phyloP scores from a whole-genome alignment of 108 stramenopile species.

The Epithemia pelagica region DNA sequence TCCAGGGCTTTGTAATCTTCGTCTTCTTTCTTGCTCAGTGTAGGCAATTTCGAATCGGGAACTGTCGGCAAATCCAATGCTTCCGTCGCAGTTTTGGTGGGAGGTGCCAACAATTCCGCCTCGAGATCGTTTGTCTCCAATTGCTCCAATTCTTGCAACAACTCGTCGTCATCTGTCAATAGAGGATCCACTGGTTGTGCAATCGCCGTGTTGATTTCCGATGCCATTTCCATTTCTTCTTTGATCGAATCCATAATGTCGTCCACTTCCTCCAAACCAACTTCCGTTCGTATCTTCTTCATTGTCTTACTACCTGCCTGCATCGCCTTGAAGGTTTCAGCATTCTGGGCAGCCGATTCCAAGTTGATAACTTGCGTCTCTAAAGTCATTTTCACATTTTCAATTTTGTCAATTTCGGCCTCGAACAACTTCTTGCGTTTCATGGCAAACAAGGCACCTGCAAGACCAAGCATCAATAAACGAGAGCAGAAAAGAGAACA shows the following conservation, averaged over 20 bases:
- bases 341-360: conserved; percentile 92
- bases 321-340: conserved; percentile 92
- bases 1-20: conserved; percentile 82
- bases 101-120: conserved; percentile 63
- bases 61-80: conserved; percentile 46
- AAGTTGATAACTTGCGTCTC: conserved; percentile 93
- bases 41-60: conserved; percentile 61
- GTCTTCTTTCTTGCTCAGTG: conserved; percentile 71
- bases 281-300: conserved; percentile 77
- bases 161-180: conserved; percentile 81
- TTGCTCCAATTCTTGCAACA: conserved; percentile 84
- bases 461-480: no score
- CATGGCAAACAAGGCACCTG: conserved; percentile 90
- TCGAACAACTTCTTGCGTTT: conserved; percentile 98
- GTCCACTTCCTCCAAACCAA: conserved; percentile 92
- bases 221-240: conserved; percentile 89
- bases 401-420: conserved; percentile 92
- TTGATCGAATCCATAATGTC: conserved; percentile 93
- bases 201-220: conserved; percentile 85
- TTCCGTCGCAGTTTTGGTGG: conserved; percentile 19
- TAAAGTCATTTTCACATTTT: conserved; percentile 90
- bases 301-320: conserved; percentile 80
- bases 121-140: conserved; percentile 84
- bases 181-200: conserved; percentile 79
- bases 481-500: no score